Evolutionary conservation across 371 early-diverging fungal genomes (phyloP), one percentile per base, ranked within the genome.

Genomic region (Mucor irregularis): DNA sequence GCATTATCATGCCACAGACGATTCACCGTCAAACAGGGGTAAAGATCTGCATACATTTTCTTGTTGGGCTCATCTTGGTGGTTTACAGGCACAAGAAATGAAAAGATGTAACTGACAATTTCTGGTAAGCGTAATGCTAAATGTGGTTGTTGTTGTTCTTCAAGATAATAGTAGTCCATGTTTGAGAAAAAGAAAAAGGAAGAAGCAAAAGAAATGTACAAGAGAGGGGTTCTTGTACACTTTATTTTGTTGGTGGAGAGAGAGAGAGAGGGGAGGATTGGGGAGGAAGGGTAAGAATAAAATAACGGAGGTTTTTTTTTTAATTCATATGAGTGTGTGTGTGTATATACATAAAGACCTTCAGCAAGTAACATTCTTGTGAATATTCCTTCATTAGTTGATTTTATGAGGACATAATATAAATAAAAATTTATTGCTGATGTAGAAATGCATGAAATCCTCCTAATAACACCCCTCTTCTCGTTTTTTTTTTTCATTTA

Each of bases 1-100:
- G 71, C 61, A 52, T 73, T 66, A 48, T 73, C 69, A 44, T 76
- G 62, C 74, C 76, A 79, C 19, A 71, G 49, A 26, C 56, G 72
- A 45, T 70, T 76, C 8, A 79, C 79, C 24, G 63, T 52, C 16
- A 78, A 45, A 33, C 73, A 70, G 14, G 73, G 62, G 26, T 68
- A 68, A n/a, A 74, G 48, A 26, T 60, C 53, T 14, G 48, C 22
- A 26, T 52, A 43, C 17, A 29, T 31, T 38, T 43, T 67, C 43
- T 59, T 53, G 37, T 62, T 59, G 16, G 35, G 33, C 14, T 53
- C 61, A 17, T 54, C 56, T 58, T 46, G 49, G n/a, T 16, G 13
- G 4, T 46, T n/a, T 26, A 29, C 19, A 14, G 33, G 66, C 26
- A 42, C 26, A 26, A 64, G 49, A 53, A 64, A 71, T 11, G 58